Base-by-base conservation (phyloP, 2,329 filamentous ascomycete genomes). In the Fusarium sp. region DNA sequence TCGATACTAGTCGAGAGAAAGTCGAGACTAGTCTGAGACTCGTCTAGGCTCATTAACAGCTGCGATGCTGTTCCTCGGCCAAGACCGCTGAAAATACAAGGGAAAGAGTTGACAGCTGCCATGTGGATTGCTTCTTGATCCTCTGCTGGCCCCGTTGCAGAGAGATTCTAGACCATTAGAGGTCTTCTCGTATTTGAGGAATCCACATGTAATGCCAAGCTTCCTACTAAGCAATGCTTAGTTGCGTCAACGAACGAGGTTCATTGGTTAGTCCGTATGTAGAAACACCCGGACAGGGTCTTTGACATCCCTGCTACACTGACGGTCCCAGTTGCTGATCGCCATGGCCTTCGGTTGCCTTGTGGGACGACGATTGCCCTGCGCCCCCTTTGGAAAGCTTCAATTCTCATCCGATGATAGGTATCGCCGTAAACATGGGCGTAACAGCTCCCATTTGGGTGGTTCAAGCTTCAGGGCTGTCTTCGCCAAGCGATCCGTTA, bases 141-240 rank as follows among this genome's bases (percentile, higher is more conserved):
- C 37, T 47, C 42, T 49, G 34, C 37, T 24, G 46, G 25, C 32
- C 61, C 61, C 18, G 34, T 53, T 22, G 3, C 24, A 61, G 37
- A 45, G 18, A 25, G 37, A 41, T 66, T 66, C 63, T 55, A 66
- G 63, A 66, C 53, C 61, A 47, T 46, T 27, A 48, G 41, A 59
- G 56, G 62, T 52, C 22, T 55, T 47, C 63, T 66, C 63, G 63
- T 66, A 67, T 66, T 67, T 67, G 24, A 49, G 14, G 37, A 22
- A 29, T 37, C 49, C 44, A 40, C 61, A 30, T 30, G 40, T 20
- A 25, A 65, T 65, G 61, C 62, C 53, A 65, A 65, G 34, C 34
- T 37, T 37, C 34, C 34, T n/a, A 37, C 34, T 37, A 37, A 37
- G 61, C 62, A 53, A 65, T 65, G 62, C 62, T 37, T 37, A 37